A percentile compares a stretch with the other conserved stretches of the same genome.
phyloP scores from a whole-genome alignment of 2,329 filamentous ascomycete genomes.

The Fusarium humuli region DNA sequence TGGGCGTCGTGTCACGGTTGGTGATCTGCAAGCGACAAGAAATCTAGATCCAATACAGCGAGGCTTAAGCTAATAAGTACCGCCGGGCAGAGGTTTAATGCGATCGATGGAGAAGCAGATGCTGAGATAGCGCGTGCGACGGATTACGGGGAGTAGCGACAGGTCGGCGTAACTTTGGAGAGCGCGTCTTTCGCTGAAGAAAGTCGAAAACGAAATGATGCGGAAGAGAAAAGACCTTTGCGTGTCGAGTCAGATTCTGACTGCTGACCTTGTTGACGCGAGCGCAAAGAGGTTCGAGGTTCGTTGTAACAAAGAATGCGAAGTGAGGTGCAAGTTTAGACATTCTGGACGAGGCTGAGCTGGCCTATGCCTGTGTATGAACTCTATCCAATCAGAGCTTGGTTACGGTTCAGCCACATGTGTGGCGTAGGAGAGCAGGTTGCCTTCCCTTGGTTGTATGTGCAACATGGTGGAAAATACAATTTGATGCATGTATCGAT shows the following conservation, averaged over 20 bases:
- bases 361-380: conserved; percentile 12
- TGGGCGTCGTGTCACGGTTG: conserved; percentile 4
- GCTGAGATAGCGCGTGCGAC: conserved; percentile 17
- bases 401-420: neutral
- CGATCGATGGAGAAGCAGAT: conserved; percentile 15
- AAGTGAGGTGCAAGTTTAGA: conserved; percentile 37
- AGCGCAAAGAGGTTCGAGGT: conserved; percentile 25
- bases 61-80: conserved; percentile 7
- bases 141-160: conserved; percentile 9
- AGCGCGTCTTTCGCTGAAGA: conserved; percentile 1
- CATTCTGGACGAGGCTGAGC: conserved; percentile 43
- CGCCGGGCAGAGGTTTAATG: conserved; percentile 2
- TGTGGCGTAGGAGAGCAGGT: conserved; percentile 10
- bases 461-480: neutral
- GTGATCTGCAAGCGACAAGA: neutral
- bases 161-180: conserved; percentile 7
- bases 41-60: neutral
- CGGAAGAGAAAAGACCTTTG: conserved; percentile 13
- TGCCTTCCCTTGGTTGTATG: neutral
- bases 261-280: conserved; percentile 38
- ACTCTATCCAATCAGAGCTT: conserved; percentile 35
- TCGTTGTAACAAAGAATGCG: conserved; percentile 19
- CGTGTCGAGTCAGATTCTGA: conserved; percentile 38
- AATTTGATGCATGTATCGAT: neutral
- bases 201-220: conserved; percentile 9